Conservation (phyloP, 192 early-diverging fungal species). For the Coemansia sp. region DNA sequence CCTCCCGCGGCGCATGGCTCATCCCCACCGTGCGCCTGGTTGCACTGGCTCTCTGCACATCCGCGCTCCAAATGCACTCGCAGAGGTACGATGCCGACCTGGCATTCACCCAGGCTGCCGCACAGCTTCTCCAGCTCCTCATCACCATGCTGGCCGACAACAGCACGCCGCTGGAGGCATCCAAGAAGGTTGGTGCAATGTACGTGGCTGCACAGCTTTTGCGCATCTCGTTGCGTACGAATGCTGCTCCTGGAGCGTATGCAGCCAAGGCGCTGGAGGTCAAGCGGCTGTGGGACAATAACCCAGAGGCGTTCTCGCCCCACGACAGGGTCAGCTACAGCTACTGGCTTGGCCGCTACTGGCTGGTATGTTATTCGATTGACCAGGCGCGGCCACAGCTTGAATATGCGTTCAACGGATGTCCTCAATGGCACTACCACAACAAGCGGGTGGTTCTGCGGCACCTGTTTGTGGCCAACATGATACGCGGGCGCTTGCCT, state of each 20-base stretch:
- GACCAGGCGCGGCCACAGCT: slow-evolving; percentile 32
- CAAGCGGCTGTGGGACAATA: slow-evolving; percentile 1
- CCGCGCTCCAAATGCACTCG: slow-evolving; percentile 10
- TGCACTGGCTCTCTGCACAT: slow-evolving; percentile 19
- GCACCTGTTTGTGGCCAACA: slow-evolving; percentile 36
- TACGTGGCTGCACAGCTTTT: slow-evolving; percentile 31
- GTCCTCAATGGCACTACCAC: slow-evolving; percentile 33
- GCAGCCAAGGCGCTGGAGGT: slow-evolving; percentile 41
- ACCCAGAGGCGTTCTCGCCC: slow-evolving; percentile 5
- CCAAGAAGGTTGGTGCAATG: slow-evolving; percentile 22
- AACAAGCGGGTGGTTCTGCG: slow-evolving; percentile 42
- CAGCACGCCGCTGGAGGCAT: slow-evolving; percentile 12
- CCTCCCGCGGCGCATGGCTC: slow-evolving; percentile 26
- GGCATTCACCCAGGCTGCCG: slow-evolving; percentile 32
- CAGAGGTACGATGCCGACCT: slow-evolving; percentile 9
- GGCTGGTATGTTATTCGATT: slow-evolving; percentile 34
- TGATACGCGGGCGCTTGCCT: slow-evolving; percentile 36
- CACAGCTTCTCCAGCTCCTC: slow-evolving; percentile 25
- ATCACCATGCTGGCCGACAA: slow-evolving; percentile 29
- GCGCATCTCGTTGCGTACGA: slow-evolving; percentile 35
- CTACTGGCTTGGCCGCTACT: slow-evolving; percentile 45
- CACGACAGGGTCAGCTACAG: slow-evolving; percentile 30
- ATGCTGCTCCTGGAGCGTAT: slow-evolving; percentile 33
- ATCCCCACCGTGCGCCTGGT: slow-evolving; percentile 22
- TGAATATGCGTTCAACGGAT: slow-evolving; percentile 29